Conservation (phyloP, 768 basidiomycete species). For the Amyloporia xantha region DNA sequence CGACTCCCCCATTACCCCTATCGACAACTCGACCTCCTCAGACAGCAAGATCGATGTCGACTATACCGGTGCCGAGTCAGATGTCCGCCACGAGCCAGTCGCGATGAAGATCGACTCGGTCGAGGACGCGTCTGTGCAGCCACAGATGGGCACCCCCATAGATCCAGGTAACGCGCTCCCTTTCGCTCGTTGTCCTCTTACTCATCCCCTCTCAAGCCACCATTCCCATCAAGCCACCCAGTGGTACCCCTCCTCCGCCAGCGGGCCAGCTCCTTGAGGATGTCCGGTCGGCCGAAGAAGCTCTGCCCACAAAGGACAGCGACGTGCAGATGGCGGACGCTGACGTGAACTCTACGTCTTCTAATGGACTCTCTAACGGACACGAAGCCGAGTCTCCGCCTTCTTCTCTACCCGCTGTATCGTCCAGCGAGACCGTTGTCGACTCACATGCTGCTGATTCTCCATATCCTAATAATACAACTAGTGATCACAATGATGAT, state of each 20-base stretch:
- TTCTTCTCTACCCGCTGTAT: conserved; percentile 23
- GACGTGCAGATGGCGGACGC: conserved; percentile 21
- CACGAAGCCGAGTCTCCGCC: conserved; percentile 18
- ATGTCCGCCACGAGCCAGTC: conserved; percentile 57
- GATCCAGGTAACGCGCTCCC: conserved; percentile 42
- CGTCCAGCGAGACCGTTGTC: conserved; percentile 26
- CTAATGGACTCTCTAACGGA: conserved; percentile 21
- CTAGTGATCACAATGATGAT: conserved; percentile 43
- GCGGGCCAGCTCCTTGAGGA: conserved; percentile 42
- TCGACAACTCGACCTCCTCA: conserved; percentile 40
- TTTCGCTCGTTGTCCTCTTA: conserved; percentile 11
- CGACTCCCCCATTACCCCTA: conserved; percentile 57
- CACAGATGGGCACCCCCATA: conserved; percentile 36
- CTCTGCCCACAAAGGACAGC: conserved; percentile 6
- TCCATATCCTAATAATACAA: conserved; percentile 26
- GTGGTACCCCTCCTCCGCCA: conserved; percentile 42
- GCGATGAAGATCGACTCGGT: conserved; percentile 39
- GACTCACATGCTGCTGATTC: conserved; percentile 21
- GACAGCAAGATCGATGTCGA: conserved; percentile 62
- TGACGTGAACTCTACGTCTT: conserved; percentile 17
- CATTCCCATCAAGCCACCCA: conserved; percentile 37
- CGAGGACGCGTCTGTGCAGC: conserved; percentile 38
- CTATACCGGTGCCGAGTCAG: conserved; percentile 57
- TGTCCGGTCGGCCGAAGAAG: conserved; percentile 50
- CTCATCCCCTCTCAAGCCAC: conserved; percentile 32